Conservation (phyloP, 2,329 filamentous ascomycete species). For the Xylaria polymorpha region DNA sequence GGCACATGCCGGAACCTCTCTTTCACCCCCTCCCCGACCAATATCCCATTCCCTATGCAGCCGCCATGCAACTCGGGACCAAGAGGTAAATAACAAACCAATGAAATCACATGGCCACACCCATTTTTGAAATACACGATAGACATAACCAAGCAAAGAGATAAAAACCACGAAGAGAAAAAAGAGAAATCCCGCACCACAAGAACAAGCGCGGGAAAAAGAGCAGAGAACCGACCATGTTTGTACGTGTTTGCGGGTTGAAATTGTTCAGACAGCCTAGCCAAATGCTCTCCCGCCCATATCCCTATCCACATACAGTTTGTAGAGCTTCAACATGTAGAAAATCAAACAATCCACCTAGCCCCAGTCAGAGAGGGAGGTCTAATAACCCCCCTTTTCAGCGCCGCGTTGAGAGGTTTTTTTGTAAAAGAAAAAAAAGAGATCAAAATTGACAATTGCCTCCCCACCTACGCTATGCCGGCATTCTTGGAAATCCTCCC, state of each 20-base stretch:
- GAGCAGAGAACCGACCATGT: conserved; percentile 36
- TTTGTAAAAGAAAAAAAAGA: conserved; percentile 6
- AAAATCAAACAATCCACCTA: conserved; percentile 21
- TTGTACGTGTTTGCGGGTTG: conserved; percentile 22
- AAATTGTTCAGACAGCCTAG: conserved; percentile 38
- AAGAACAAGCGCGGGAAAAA: conserved; percentile 15
- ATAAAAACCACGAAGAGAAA: conserved; percentile 20
- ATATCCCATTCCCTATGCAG: conserved; percentile 33
- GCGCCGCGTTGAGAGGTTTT: conserved; percentile 15
- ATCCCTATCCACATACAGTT: conserved; percentile 22
- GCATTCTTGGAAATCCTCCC: conserved; percentile 9
- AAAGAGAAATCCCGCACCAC: conserved; percentile 6
- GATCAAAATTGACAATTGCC: conserved; percentile 8
- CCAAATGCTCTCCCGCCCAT: conserved; percentile 26
- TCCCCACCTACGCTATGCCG: conserved; percentile 28
- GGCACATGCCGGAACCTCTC: conserved; percentile 2
- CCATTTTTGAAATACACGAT: conserved; percentile 31
- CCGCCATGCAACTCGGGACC: conserved; percentile 38
- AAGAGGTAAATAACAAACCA: conserved; percentile 22
- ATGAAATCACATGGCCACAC: conserved; percentile 33
- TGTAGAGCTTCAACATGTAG: conserved; percentile 16
- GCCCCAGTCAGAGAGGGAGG: conserved; percentile 11
- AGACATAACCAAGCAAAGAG: conserved; percentile 24
- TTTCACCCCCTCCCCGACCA: conserved; percentile 2
- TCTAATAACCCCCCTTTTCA: conserved; percentile 27